Evolutionary conservation across 164 flowering plant species (phyloP), one percentile per base, ranked within the genome.

Genomic region (Berberis thunbergii): DNA sequence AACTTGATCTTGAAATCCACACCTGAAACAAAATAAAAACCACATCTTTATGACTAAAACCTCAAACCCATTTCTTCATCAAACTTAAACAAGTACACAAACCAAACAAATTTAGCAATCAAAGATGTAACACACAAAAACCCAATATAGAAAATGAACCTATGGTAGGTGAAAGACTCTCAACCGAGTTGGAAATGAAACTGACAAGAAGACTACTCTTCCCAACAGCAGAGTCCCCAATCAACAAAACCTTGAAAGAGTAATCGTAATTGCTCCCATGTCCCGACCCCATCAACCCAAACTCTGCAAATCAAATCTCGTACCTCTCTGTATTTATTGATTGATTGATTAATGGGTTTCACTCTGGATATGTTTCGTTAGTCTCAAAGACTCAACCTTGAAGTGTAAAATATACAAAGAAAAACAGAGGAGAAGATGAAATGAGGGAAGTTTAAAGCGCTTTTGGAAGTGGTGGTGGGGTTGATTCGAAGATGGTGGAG

Each of bases 141-240:
- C 8, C 49, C 49, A 5, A 46, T 46, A 50, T 50, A 38, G 54
- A 48, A 7, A 13, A n/a, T 41, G n/a, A 83, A 92, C 98, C 98
- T 54, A 93, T 80, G 49, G 98, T 93, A 9, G 94, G 97, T 6
- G 96, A 70, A 50, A 85, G 91, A 67, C 86, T 82, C 4, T 57
- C 85, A 60, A 73, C 72, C 49, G 77, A 68, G 54, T 75, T 76
- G 55, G 97, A 85, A 49, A 87, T 85, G 79, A 87, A 92, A 45
- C 80, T 84, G 69, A 88, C 74, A 50, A 93, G 91, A n/a, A 93
- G 75, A 73, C 94, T 88, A 67, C 97, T 93, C 65, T 90, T 93
- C 13, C 98, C 98, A 61, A 93, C 98, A 4, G 83, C 94, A 13
- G 96, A 88, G 62, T 89, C 98, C 1, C 98, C 98, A 43, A 84